Evolutionary conservation across 2,329 filamentous ascomycete species (phyloP).

Genomic region (Atkinsonella hypoxylon): DNA sequence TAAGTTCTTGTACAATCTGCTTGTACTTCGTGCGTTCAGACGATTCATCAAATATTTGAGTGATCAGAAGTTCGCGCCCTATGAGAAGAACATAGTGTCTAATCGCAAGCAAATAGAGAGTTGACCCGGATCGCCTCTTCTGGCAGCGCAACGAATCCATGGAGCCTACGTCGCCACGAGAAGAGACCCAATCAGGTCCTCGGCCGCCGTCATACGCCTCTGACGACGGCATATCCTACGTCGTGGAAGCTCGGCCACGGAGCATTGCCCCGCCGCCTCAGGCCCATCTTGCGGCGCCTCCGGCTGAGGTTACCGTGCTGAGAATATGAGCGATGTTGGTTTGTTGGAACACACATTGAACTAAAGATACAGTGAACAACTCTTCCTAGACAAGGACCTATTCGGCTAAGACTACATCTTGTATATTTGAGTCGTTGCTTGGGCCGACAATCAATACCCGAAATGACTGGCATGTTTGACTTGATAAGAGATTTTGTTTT

Average conservation of each 20-base stretch:
- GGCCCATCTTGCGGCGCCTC: not conserved
- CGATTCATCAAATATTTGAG: too few relatives aligned
- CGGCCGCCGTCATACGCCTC: constrained; percentile 67
- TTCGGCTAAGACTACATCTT: too few relatives aligned
- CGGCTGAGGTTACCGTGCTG: not conserved
- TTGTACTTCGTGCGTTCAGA: too few relatives aligned
- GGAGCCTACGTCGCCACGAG: constrained; percentile 11
- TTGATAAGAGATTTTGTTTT: too few relatives aligned
- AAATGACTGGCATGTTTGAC: too few relatives aligned
- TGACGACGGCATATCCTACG: constrained; percentile 63
- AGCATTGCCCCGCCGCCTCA: constrained; percentile 41
- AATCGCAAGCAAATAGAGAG: constrained; percentile 35
- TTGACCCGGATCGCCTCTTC: constrained; percentile 69
- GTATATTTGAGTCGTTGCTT: too few relatives aligned
- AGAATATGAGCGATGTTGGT: not conserved
- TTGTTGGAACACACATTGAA: not conserved
- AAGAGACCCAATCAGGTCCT: constrained; percentile 16
- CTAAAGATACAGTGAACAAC: not conserved
- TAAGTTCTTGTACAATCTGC: constrained; percentile 33
- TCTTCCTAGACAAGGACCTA: too few relatives aligned
- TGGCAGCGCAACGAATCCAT: constrained; percentile 56
- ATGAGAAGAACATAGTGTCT: not conserved
- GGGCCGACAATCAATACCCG: too few relatives aligned
- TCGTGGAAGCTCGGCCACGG: constrained; percentile 53
- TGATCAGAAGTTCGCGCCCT: too few relatives aligned